These are phyloP conservation scores for Penicillium paradoxum DNA, from an alignment of 495 filamentous ascomycete genomes.

Conservation along the genomic window DNA sequence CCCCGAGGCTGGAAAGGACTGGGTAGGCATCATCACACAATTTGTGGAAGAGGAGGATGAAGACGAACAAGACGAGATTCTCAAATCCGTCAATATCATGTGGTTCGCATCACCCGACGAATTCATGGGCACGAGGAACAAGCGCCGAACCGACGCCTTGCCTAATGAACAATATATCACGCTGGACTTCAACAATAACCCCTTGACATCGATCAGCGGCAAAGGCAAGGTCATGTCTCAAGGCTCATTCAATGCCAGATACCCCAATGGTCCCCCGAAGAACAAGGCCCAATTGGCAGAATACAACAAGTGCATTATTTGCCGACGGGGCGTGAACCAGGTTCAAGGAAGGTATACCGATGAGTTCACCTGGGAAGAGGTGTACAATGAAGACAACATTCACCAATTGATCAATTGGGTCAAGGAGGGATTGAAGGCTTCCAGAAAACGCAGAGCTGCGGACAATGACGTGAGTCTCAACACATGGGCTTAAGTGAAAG, in stretches of 20 bases:
- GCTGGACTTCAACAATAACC: slow-evolving; percentile 73
- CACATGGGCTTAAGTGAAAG: too few species aligned
- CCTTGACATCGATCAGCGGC: slow-evolving; percentile 86
- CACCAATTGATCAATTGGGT: slow-evolving; percentile 61
- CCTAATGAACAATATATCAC: slow-evolving; percentile 93
- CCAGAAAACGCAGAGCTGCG: slow-evolving; percentile 39
- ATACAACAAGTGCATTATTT: slow-evolving; percentile 85
- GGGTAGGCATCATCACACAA: slow-evolving; percentile 82
- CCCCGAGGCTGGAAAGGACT: slow-evolving; percentile 74
- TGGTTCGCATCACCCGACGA: slow-evolving; percentile 94
- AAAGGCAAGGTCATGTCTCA: slow-evolving; percentile 75
- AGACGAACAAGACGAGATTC: slow-evolving; percentile 45
- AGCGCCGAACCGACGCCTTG: slow-evolving; percentile 76
- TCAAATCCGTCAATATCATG: slow-evolving; percentile 67
- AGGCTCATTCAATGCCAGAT: slow-evolving; percentile 56
- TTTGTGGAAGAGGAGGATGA: slow-evolving; percentile 64
- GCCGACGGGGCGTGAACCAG: slow-evolving; percentile 82
- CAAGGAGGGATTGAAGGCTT: slow-evolving; percentile 57
- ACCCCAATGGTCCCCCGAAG: slow-evolving; percentile 73
- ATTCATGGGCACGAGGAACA: slow-evolving; percentile 67
- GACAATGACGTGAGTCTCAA: slow-evolving; percentile 47
- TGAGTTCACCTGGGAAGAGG: slow-evolving; percentile 87
- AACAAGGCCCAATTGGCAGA: slow-evolving; percentile 55
- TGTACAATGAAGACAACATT: slow-evolving; percentile 63
- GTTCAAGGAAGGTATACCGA: slow-evolving; percentile 85